Evolutionary conservation across 2,329 filamentous ascomycete species (phyloP), one percentile per base, ranked within the genome.

Genomic region (Diaporthe ampelina): DNA sequence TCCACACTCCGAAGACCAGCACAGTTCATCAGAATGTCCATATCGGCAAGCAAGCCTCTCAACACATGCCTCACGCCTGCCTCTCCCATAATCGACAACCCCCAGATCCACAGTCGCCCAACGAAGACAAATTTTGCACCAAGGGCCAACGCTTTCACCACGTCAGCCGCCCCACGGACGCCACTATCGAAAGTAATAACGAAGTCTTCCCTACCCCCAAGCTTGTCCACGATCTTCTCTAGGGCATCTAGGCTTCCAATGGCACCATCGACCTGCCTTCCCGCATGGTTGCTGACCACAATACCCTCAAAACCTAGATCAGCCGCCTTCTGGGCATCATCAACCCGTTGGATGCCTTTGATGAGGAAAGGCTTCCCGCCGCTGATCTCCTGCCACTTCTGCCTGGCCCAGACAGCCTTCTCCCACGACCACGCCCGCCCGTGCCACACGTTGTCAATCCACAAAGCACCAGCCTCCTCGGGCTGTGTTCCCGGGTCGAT

Each of bases 401-500:
- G 83, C 74, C 90, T 89, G 59, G 91, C 80, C 89, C 90, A 92
- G 4, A 86, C 86, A 32, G 91, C 85, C 77, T 91, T 91, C 65
- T 91, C 89, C 91, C 90, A 93, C n/a, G 84, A 87, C 80, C 88
- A 89, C 8, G 90, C 89, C 3, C 88, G 84, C 0, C 91, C 90
- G 80, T 93, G 91, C 90, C 90, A 92, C 61, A 92, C 85, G 59
- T 77, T 80, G 77, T 93, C 91, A 76, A 92, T 92, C 91, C 91
- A 93, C 75, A 89, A 86, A 0, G 88, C 86, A 3, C 88, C 88
- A 0, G 90, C 90, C 75, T 87, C 85, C 50, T 90, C 87, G 1
- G 86, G 85, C 68, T 88, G 82, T 54, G 81, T 88, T 56, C 83
- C 79, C 0, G 87, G 85, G 79, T 92, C 88, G 65, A 92, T 90